Percentiles rank a stretch among this genome's conserved stretches.
Conservation (phyloP, 805 yeast species). For the Lipomyces chichibuensis region DNA sequence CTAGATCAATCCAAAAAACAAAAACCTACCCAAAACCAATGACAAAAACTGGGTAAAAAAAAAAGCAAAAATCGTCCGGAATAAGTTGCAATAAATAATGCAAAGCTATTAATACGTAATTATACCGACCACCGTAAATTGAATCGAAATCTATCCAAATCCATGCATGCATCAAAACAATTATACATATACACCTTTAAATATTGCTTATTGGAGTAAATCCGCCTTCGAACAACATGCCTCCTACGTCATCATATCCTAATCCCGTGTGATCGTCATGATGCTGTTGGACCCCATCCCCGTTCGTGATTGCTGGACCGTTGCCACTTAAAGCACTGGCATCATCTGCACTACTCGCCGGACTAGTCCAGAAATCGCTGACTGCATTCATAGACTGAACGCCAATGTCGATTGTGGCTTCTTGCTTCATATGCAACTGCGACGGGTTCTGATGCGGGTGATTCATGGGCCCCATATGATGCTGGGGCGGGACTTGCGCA, state of each 20-base stretch:
- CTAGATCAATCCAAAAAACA: neutral
- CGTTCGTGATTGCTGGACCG: neutral
- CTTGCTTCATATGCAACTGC: conserved; percentile 6
- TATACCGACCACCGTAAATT: neutral
- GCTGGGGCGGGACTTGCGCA: neutral
- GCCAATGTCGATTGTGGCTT: conserved; percentile 9
- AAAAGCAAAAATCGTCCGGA: neutral
- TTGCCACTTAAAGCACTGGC: conserved; percentile 4
- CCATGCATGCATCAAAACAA: neutral
- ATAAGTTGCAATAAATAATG: neutral
- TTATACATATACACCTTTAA: conserved; percentile 1
- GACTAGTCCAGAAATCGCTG: conserved; percentile 23
- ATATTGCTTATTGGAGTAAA: conserved; percentile 6
- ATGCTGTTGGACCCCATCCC: neutral
- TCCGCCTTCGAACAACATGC: conserved; percentile 9
- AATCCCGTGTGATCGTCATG: conserved; percentile 6
- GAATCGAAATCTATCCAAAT: no score
- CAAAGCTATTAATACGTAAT: no score
- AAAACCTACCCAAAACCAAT: neutral
- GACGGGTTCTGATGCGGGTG: conserved; percentile 1
- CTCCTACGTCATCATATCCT: conserved; percentile 10
- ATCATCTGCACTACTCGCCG: conserved; percentile 21
- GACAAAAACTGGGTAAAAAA: neutral
- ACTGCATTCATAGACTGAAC: neutral
- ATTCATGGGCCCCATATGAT: neutral